phyloP scores from a whole-genome alignment of 306 rosid species.

The Quercus bicolor region DNA sequence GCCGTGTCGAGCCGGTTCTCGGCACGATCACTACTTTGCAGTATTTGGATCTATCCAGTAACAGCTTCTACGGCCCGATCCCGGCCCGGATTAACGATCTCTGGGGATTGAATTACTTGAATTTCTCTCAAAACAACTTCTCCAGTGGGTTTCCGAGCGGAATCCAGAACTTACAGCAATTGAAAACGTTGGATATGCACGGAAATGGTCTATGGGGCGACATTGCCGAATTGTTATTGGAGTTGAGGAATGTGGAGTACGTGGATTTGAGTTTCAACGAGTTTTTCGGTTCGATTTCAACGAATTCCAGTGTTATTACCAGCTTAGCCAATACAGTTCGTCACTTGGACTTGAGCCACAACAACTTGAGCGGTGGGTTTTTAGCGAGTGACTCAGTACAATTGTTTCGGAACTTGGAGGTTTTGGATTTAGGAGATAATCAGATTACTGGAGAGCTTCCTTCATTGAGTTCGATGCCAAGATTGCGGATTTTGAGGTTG shows the following conservation, averaged over 20 bases:
- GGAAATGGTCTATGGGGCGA: conserved; percentile 59
- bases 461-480: conserved; percentile 51
- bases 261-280: conserved; percentile 71
- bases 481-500: conserved; percentile 56
- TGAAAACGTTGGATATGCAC: conserved; percentile 77
- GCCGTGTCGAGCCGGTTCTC: conserved; percentile 68
- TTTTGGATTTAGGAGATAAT: conserved; percentile 70
- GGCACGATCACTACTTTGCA: conserved; percentile 61
- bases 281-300: conserved; percentile 62
- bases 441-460: conserved; percentile 73
- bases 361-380: conserved; percentile 60
- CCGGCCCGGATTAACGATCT: conserved; percentile 78
- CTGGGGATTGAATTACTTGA: conserved; percentile 67
- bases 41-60: conserved; percentile 80
- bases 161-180: conserved; percentile 70
- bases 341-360: conserved; percentile 53
- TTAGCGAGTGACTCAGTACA: conserved; percentile 40
- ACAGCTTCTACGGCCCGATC: conserved; percentile 83
- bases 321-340: conserved; percentile 65
- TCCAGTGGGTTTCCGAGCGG: conserved; percentile 64
- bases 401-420: conserved; percentile 61
- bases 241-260: conserved; percentile 61
- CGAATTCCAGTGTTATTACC: conserved; percentile 45
- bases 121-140: conserved; percentile 61
- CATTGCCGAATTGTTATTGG: conserved; percentile 43